These are phyloP conservation scores for Lizonia empirigonia DNA, from an alignment of 2,329 filamentous ascomycete species.

Conservation along the genomic window DNA sequence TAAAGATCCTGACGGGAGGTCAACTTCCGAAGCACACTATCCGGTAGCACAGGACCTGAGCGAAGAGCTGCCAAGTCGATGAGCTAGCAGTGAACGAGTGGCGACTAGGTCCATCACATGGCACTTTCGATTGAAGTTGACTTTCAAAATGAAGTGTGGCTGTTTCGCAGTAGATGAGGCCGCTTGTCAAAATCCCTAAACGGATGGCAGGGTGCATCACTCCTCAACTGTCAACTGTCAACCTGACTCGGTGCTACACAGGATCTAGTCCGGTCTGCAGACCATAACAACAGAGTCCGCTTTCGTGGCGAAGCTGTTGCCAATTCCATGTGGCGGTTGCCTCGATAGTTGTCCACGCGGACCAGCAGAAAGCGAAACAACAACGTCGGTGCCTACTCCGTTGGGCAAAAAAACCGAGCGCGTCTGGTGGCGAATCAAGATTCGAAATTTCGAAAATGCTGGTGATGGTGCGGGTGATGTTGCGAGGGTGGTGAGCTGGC, in stretches of 20 bases:
- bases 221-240: conserved; percentile 31
- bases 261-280: background rate
- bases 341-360: conserved; percentile 9
- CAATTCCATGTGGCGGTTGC: conserved; percentile 12
- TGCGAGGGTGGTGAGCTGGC: conserved; percentile 28
- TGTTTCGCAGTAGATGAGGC: no score
- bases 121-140: background rate
- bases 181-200: conserved; percentile 2
- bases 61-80: background rate
- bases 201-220: background rate
- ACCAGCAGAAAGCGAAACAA: conserved; percentile 12
- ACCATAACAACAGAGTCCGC: conserved; percentile 1
- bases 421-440: conserved; percentile 27
- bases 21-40: background rate
- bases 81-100: background rate
- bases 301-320: background rate
- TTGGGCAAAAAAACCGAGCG: conserved; percentile 8
- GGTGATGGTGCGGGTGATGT: conserved; percentile 32
- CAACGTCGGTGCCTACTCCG: conserved; percentile 17
- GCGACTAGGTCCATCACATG: background rate
- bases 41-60: conserved; percentile 4
- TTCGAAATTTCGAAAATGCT: conserved; percentile 16
- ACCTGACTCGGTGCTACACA: conserved; percentile 20
- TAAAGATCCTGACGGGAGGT: background rate
- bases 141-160: background rate